A percentile compares a stretch with the other conserved stretches of the same genome.
These are phyloP conservation scores for Alternaria postmessia DNA, from an alignment of 2,329 filamentous ascomycete genomes.

Conservation along the genomic window DNA sequence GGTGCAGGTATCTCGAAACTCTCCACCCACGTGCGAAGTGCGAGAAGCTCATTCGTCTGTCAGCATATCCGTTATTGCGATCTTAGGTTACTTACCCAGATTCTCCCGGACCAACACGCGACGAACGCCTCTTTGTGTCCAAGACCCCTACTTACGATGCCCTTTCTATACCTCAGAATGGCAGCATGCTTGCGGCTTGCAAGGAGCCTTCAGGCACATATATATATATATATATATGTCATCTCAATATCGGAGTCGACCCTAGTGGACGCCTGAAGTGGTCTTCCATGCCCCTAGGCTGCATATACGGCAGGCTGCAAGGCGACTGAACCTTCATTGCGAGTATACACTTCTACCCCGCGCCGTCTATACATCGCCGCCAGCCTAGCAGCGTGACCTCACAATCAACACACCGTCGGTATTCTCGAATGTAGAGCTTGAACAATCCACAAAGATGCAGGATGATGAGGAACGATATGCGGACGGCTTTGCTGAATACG, in stretches of 20 bases:
- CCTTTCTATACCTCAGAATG: neutral
- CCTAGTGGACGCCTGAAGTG: neutral
- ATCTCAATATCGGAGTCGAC: neutral
- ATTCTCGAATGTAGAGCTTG: neutral
- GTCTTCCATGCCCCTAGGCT: neutral
- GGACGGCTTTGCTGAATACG: slow-evolving; percentile 15
- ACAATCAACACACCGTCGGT: neutral
- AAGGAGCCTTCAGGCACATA: neutral
- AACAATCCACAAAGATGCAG: slow-evolving; percentile 10
- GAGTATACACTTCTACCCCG: neutral
- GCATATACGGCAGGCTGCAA: neutral
- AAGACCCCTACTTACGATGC: neutral
- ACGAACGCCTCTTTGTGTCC: neutral
- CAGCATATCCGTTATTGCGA: neutral
- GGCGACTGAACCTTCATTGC: neutral
- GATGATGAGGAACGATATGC: slow-evolving; percentile 15
- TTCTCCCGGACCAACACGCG: neutral
- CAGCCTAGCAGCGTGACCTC: neutral
- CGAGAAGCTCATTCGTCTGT: neutral
- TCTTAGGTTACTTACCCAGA: neutral
- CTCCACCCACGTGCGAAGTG: neutral
- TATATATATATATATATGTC: neutral
- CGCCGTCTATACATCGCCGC: neutral
- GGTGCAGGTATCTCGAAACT: neutral
- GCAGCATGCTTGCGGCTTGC: neutral